Evolutionary conservation across 2,329 filamentous ascomycete species (phyloP), one percentile per base, ranked within the genome.

Genomic region (Stagonosporopsis cucurbitacearum): DNA sequence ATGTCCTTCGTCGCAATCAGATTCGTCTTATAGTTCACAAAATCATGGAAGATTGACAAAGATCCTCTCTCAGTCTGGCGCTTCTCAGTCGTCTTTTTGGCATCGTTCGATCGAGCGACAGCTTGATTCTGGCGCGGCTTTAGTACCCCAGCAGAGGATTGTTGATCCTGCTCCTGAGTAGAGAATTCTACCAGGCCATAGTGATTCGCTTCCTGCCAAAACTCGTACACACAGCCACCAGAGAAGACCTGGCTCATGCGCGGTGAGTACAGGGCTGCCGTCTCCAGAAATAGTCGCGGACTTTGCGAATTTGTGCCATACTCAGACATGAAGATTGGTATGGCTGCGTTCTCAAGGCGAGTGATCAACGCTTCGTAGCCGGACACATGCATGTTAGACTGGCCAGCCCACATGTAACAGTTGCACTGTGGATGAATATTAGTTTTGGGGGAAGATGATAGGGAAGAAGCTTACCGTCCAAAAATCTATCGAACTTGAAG

Each of bases 191-290:
- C 48, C 4, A 62, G 42, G 0, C 59, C 57, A 30, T 62, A 59
- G 13, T 17, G 25, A 23, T 62, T 62, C 6, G 36, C 0, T 11
- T 23, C 17, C 39, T 62, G 35, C 50, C 50, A 59, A 20, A 59
- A 57, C 26, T 54, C 53, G 32, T 62, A 62, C 2, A 22, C 59
- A 13, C 53, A 59, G 19, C 59, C 57, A 39, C 57, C 59, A n/a
- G 57, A 62, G 32, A 62, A 57, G 19, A 59, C 39, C 9, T 50
- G 43, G 22, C 44, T 57, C 48, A 59, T 59, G 3, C 6, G 26
- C 20, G 43, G 44, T 4, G 54, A 62, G 44, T 59, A 62, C 6
- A 62, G 25, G 15, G 50, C 56, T 26, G 26, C 33, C 30, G 59
- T 59, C 33, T 59, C 59, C 41, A 57, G 44, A 20, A 61, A 57